Evolutionary conservation across 768 basidiomycete species (phyloP).

Genomic region (Tulasnella sp.): DNA sequence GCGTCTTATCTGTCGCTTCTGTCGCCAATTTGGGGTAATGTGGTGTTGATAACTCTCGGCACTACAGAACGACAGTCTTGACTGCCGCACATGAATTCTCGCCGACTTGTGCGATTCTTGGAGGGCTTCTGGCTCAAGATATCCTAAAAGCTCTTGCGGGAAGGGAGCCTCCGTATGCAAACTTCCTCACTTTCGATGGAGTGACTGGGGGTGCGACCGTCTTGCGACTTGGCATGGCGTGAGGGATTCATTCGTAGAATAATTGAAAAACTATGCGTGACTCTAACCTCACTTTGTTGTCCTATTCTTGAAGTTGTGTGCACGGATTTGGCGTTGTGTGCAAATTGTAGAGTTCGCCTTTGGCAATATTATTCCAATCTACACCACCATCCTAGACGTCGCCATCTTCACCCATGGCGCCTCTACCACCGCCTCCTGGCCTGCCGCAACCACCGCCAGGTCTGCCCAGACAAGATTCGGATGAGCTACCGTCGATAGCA

Average conservation of each 20-base stretch:
- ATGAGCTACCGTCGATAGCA: constrained; percentile 31
- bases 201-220: constrained; percentile 67
- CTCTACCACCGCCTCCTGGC: constrained; percentile 28
- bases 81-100: constrained; percentile 81
- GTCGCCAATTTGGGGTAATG: background rate
- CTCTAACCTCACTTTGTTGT: too few species aligned
- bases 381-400: background rate
- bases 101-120: constrained; percentile 88
- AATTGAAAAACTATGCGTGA: background rate
- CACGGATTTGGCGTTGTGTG: too few species aligned
- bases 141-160: constrained; percentile 83
- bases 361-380: too few species aligned
- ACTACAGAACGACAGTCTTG: constrained; percentile 47
- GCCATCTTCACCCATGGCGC: constrained; percentile 10
- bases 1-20: constrained; percentile 17
- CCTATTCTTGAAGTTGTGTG: too few species aligned
- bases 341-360: too few species aligned
- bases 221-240: constrained; percentile 2
- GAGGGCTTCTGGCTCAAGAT: constrained; percentile 91
- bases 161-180: constrained; percentile 86
- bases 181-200: constrained; percentile 85
- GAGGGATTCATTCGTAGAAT: background rate
- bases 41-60: background rate
- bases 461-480: constrained; percentile 18
- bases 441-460: constrained; percentile 29